Conservation (phyloP, 139 green algal species). For the Micractinium sp. region DNA sequence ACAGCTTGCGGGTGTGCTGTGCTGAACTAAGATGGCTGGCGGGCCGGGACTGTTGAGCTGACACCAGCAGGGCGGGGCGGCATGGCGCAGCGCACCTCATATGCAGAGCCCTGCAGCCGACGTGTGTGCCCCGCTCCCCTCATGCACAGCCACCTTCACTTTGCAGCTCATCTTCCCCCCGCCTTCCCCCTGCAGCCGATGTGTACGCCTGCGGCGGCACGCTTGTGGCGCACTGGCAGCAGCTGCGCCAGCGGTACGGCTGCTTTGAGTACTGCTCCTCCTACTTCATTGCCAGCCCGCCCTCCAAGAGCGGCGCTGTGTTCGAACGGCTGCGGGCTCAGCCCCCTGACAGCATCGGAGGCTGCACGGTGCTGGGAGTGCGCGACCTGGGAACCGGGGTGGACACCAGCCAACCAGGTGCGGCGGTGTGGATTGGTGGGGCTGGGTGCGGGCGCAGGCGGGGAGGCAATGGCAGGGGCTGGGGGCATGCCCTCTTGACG, state of each 20-base stretch:
- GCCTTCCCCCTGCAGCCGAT: constrained; percentile 17
- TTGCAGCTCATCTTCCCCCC: background rate
- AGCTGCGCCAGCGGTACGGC: constrained; percentile 41
- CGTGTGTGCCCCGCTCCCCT: background rate
- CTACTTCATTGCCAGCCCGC: constrained; percentile 71
- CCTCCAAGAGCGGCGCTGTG: constrained; percentile 55
- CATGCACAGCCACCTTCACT: background rate
- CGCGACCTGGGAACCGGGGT: constrained; percentile 67
- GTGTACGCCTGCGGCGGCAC: constrained; percentile 48
- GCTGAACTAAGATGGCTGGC: too few relatives aligned
- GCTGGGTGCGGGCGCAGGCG: background rate
- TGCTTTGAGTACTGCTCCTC: constrained; percentile 56
- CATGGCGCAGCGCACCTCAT: too few relatives aligned
- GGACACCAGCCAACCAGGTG: constrained; percentile 61
- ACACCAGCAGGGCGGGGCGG: too few relatives aligned
- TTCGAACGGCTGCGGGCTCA: constrained; percentile 58
- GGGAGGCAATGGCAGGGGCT: background rate
- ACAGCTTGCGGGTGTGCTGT: too few relatives aligned
- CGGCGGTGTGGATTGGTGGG: background rate
- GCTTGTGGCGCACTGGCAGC: constrained; percentile 46
- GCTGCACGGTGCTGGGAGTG: constrained; percentile 40
- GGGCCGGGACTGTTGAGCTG: too few relatives aligned
- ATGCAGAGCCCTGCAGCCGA: background rate
- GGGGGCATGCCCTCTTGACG: too few relatives aligned
- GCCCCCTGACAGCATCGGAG: background rate